phyloP scores from a whole-genome alignment of 2,329 filamentous ascomycete species.

The Chrysoporthe austroafricana region DNA sequence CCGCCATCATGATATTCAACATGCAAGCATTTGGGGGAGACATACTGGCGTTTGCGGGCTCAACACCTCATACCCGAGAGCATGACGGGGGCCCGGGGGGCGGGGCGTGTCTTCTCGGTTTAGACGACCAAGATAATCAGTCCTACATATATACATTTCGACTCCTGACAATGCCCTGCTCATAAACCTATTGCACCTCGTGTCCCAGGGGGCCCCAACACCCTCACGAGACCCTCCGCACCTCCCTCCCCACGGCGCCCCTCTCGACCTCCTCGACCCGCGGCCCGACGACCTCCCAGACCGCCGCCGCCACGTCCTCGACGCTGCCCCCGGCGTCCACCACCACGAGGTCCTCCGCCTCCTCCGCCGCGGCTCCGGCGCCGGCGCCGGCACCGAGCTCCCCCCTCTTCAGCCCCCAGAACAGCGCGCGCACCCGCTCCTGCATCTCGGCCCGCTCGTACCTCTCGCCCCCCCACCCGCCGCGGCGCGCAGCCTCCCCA shows the following conservation, averaged over 20 bases:
- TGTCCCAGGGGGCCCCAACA: no score
- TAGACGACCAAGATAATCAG: neutral
- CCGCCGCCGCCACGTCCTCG: slow-evolving; percentile 59
- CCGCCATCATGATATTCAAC: slow-evolving; percentile 27
- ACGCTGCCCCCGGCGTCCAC: slow-evolving; percentile 58
- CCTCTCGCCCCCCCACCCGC: slow-evolving; percentile 86
- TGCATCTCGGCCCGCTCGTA: slow-evolving; percentile 90
- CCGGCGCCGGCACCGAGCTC: slow-evolving; percentile 31
- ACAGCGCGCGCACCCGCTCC: slow-evolving; percentile 73
- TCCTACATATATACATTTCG: neutral
- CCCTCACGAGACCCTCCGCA: slow-evolving; percentile 46
- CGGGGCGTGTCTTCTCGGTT: neutral
- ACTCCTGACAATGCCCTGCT: neutral
- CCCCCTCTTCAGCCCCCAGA: slow-evolving; percentile 60
- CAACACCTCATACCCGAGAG: slow-evolving; percentile 31
- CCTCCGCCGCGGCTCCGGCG: slow-evolving; percentile 44
- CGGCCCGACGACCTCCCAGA: slow-evolving; percentile 57
- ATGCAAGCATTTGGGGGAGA: slow-evolving; percentile 15
- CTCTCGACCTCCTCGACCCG: slow-evolving; percentile 52
- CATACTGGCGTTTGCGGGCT: slow-evolving; percentile 27
- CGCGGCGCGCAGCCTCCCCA: slow-evolving; percentile 71
- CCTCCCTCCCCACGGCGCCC: slow-evolving; percentile 47
- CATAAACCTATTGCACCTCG: no score
- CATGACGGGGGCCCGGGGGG: neutral
- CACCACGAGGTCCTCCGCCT: slow-evolving; percentile 58